Conservation (phyloP, 2,329 filamentous ascomycete genomes). For the Aphanoascus verrucosus region DNA sequence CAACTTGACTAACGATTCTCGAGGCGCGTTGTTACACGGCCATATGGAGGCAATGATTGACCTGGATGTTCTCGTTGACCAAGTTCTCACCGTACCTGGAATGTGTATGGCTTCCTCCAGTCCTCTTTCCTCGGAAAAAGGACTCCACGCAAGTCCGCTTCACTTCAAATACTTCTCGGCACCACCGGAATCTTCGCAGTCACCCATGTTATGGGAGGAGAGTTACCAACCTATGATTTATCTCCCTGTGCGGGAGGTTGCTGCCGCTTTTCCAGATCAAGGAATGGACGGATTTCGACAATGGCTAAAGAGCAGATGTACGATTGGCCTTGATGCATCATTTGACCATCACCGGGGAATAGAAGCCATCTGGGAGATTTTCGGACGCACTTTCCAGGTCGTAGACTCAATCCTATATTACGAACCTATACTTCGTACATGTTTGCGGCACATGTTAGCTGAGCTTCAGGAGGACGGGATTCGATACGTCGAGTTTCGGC, state of each 20-base stretch:
- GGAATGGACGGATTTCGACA: conserved; percentile 59
- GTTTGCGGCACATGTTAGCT: conserved; percentile 61
- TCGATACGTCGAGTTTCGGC: conserved; percentile 70
- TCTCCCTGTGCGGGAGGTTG: conserved; percentile 51
- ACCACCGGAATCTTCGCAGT: conserved; percentile 34
- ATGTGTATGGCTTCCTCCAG: conserved; percentile 58
- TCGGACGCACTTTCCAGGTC: conserved; percentile 61
- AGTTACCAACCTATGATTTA: conserved; percentile 51
- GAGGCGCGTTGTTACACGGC: conserved; percentile 59
- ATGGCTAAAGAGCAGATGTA: conserved; percentile 66
- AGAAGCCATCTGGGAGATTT: conserved; percentile 75
- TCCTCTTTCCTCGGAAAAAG: conserved; percentile 45
- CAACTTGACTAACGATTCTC: not conserved
- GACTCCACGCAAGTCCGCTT: conserved; percentile 46
- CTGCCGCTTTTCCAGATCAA: conserved; percentile 61
- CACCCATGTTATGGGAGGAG: conserved; percentile 49
- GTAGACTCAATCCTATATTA: conserved; percentile 73
- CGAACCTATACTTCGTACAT: conserved; percentile 75
- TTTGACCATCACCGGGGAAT: conserved; percentile 71
- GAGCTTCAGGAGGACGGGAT: conserved; percentile 68
- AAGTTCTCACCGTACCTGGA: conserved; percentile 58
- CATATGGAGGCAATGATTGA: conserved; percentile 89
- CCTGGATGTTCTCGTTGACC: conserved; percentile 63
- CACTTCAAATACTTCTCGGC: conserved; percentile 51
- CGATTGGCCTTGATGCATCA: conserved; percentile 62